Evolutionary conservation across 169 alveolate species (phyloP).

Genomic region (Fabrea salina): DNA sequence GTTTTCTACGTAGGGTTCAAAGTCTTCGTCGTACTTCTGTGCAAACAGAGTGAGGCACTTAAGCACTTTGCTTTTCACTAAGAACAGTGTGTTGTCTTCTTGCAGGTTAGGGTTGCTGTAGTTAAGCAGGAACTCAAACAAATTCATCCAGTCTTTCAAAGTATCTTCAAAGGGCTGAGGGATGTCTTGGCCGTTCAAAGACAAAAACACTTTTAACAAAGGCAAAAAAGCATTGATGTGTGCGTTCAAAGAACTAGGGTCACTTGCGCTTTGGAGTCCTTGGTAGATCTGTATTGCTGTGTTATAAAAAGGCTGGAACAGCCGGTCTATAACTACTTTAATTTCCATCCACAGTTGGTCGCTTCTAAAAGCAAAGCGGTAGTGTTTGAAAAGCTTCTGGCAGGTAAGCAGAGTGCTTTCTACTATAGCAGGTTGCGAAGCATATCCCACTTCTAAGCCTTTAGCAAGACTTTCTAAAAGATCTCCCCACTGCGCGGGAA

Average conservation of each 20-base stretch:
- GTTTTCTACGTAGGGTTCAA: constrained; percentile 10
- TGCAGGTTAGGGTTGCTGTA: background rate
- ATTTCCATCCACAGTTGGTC: constrained; percentile 21
- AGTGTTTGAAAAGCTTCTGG: constrained; percentile 17
- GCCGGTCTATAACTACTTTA: background rate
- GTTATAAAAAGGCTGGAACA: background rate
- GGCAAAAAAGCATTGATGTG: background rate
- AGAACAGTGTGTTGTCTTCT: background rate
- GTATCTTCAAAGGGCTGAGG: constrained; percentile 25
- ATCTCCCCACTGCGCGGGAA: constrained; percentile 3
- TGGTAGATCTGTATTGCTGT: background rate
- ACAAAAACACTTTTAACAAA: background rate
- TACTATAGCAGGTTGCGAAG: background rate
- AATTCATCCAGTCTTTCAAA: constrained; percentile 27
- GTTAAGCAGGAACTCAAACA: background rate
- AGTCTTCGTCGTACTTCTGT: constrained; percentile 26
- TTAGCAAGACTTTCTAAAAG: background rate
- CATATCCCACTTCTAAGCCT: background rate
- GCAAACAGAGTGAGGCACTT: constrained; percentile 15
- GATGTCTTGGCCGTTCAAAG: constrained; percentile 2
- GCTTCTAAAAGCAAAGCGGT: background rate
- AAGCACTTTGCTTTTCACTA: background rate
- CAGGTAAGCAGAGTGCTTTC: constrained; percentile 3
- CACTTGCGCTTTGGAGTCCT: background rate
- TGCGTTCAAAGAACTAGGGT: background rate